These are phyloP conservation scores for Obba rivulosa DNA, from an alignment of 768 basidiomycete species.

Conservation along the genomic window DNA sequence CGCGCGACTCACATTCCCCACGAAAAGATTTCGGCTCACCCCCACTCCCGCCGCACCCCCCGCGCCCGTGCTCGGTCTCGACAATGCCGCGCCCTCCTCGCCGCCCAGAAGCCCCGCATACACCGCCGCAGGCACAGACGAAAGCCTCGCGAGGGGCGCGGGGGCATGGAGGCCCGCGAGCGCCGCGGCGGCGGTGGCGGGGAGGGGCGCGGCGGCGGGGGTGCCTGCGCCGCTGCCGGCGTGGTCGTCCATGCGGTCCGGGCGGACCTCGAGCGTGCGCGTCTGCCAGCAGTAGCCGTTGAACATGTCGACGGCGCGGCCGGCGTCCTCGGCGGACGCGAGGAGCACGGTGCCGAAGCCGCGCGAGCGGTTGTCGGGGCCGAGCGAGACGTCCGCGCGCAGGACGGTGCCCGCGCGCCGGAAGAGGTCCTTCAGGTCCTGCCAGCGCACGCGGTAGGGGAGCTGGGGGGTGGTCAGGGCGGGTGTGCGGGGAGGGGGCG, in stretches of 20 bases:
- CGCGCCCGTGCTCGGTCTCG: constrained; percentile 6
- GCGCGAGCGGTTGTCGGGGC: constrained; percentile 86
- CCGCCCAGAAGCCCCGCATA: neutral
- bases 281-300: constrained; percentile 96
- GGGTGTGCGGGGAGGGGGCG: neutral
- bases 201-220: neutral
- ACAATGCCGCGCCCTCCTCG: constrained; percentile 2
- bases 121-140: constrained; percentile 3
- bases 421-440: constrained; percentile 98
- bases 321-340: constrained; percentile 91
- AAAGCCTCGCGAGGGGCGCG: constrained; percentile 8
- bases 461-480: constrained; percentile 44
- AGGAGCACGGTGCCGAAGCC: constrained; percentile 95
- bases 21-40: constrained; percentile 62
- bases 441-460: constrained; percentile 97
- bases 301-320: constrained; percentile 91
- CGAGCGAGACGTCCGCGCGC: constrained; percentile 45
- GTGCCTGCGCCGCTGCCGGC: constrained; percentile 16
- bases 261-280: constrained; percentile 84
- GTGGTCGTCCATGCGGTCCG: constrained; percentile 61
- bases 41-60: constrained; percentile 10
- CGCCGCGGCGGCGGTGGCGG: neutral
- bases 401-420: constrained; percentile 79
- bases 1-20: constrained; percentile 70
- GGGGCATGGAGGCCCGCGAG: constrained; percentile 5